Conservation (phyloP, 139 green algal genomes). For the Chloropicon primus region DNA sequence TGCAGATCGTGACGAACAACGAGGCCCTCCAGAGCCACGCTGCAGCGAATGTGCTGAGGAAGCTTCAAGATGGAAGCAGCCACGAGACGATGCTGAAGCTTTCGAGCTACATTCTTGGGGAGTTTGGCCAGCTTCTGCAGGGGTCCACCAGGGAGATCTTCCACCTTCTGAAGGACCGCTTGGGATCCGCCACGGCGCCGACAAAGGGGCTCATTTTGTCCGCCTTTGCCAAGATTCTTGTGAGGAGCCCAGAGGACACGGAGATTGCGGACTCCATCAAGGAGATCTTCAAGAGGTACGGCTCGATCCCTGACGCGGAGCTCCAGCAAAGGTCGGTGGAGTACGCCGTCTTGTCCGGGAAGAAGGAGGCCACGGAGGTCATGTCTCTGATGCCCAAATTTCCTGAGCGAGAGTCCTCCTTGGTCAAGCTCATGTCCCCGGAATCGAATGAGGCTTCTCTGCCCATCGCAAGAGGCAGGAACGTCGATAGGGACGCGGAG, state of each 20-base stretch:
- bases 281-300: constrained; percentile 44
- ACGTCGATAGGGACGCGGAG: too few relatives aligned
- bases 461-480: not conserved
- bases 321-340: constrained; percentile 88
- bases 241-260: constrained; percentile 34
- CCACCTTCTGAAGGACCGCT: constrained; percentile 55
- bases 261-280: constrained; percentile 36
- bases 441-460: constrained; percentile 7
- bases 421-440: constrained; percentile 16
- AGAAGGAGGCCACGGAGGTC: constrained; percentile 13
- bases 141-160: constrained; percentile 51
- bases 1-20: constrained; percentile 92
- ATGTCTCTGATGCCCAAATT: constrained; percentile 33
- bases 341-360: constrained; percentile 50
- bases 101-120: not conserved
- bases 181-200: constrained; percentile 34
- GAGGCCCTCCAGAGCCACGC: constrained; percentile 73
- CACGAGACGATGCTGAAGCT: constrained; percentile 47
- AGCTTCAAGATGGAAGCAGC: constrained; percentile 40
- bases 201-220: constrained; percentile 76
- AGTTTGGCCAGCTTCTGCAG: constrained; percentile 12
- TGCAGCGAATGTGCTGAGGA: constrained; percentile 43
- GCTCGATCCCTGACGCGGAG: constrained; percentile 49
- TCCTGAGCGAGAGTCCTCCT: constrained; percentile 14
- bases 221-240: constrained; percentile 60